phyloP scores from a whole-genome alignment of 1,139 yeast genomes.

The Suhomyces bokatorum region DNA sequence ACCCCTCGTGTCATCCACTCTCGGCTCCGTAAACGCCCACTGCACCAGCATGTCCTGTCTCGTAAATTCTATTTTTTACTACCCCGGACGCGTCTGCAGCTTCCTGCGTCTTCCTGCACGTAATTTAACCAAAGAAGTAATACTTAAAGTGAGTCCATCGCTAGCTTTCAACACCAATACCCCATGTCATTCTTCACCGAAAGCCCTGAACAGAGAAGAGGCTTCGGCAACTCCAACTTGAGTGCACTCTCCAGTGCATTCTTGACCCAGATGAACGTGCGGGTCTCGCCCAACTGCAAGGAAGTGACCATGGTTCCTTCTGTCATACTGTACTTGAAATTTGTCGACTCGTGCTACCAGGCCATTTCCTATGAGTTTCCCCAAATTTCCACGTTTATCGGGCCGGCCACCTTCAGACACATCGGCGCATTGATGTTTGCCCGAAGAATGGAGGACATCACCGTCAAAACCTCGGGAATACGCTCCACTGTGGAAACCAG shows the following conservation, averaged over 20 bases:
- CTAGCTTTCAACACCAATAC: background rate
- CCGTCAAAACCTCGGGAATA: slow-evolving; percentile 10
- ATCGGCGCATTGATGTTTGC: slow-evolving; percentile 11
- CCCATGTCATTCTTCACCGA: slow-evolving; percentile 4
- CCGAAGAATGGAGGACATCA: slow-evolving; percentile 9
- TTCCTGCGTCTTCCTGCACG: slow-evolving; percentile 1
- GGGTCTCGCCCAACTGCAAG: slow-evolving; percentile 4
- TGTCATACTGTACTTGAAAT: slow-evolving; percentile 7
- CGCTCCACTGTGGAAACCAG: slow-evolving; percentile 10
- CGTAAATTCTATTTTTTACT: background rate
- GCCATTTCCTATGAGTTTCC: slow-evolving; percentile 7
- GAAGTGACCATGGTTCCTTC: slow-evolving; percentile 11
- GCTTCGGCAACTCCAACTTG: slow-evolving; percentile 6
- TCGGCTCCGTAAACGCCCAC: no score
- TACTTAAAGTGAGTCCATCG: background rate
- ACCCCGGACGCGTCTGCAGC: slow-evolving; percentile 3
- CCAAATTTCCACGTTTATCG: slow-evolving; percentile 7
- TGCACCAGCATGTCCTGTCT: no score
- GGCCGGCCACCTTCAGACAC: slow-evolving; percentile 10
- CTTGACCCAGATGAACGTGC: slow-evolving; percentile 5
- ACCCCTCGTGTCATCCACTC: no score
- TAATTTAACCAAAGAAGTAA: background rate
- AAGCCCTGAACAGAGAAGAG: slow-evolving; percentile 2
- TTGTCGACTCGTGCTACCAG: slow-evolving; percentile 9
- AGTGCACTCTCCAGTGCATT: slow-evolving; percentile 7